Percentiles rank a stretch among this genome's conserved stretches.
Conservation (phyloP, 768 basidiomycete genomes). For the Amanita thiersii region DNA sequence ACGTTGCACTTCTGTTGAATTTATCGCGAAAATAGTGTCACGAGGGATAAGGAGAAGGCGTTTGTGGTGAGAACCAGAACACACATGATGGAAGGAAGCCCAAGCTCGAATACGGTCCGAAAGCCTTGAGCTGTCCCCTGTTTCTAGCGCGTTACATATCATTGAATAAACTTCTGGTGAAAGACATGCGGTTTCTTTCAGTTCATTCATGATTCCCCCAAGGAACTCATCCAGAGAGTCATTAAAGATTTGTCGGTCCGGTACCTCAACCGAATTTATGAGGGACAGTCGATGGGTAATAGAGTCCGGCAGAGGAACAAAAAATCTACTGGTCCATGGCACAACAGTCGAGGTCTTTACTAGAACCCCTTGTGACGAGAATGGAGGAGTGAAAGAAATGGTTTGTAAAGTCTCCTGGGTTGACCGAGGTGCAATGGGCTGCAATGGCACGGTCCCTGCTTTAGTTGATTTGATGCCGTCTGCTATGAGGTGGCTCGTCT, state of each 20-base stretch:
- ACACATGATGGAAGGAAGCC: constrained; percentile 52
- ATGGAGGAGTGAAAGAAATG: constrained; percentile 38
- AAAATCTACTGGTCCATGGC: constrained; percentile 52
- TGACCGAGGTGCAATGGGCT: constrained; percentile 16
- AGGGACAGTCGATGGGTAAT: constrained; percentile 47
- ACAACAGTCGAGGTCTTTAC: constrained; percentile 37
- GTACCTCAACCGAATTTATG: constrained; percentile 53
- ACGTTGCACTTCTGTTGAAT: constrained; percentile 41
- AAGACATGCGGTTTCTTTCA: constrained; percentile 56
- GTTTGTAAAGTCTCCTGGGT: constrained; percentile 14
- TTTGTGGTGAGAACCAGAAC: constrained; percentile 50
- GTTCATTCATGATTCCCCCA: constrained; percentile 39
- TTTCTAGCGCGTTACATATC: constrained; percentile 38
- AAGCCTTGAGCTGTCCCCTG: constrained; percentile 29
- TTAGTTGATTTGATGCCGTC: constrained; percentile 14
- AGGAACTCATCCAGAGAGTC: constrained; percentile 40
- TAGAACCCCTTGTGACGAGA: constrained; percentile 27
- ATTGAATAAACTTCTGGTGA: constrained; percentile 45
- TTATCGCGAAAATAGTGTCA: constrained; percentile 48
- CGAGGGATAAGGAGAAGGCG: constrained; percentile 52
- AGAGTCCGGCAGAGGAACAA: constrained; percentile 50
- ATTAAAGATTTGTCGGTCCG: constrained; percentile 45
- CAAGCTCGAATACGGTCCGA: constrained; percentile 37
- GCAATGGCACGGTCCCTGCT: constrained; percentile 15
- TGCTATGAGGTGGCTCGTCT: constrained; percentile 24